phyloP scores from a whole-genome alignment of 2,329 filamentous ascomycete species.

The Monilinia aucupariae region DNA sequence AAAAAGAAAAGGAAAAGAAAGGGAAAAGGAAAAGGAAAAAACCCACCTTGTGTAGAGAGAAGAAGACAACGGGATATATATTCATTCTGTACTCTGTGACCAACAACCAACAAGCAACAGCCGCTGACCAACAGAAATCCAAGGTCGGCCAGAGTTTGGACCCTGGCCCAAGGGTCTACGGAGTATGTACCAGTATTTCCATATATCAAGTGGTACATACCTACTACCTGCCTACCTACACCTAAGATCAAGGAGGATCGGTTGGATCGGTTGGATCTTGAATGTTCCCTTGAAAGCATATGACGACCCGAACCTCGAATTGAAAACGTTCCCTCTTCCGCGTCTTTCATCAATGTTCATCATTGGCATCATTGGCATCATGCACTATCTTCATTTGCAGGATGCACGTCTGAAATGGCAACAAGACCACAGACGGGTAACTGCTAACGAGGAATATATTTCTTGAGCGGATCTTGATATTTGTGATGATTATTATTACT shows the following conservation, averaged over 20 bases:
- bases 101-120: too few species aligned
- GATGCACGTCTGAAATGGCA: background rate
- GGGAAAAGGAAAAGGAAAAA: too few species aligned
- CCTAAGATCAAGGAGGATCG: background rate
- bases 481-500: too few species aligned
- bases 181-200: background rate
- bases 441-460: background rate
- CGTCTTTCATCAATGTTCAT: background rate
- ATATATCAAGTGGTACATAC: background rate
- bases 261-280: too few species aligned
- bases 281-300: background rate
- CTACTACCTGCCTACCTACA: background rate
- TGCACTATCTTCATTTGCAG: background rate
- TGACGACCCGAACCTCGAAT: background rate
- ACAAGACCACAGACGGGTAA: background rate
- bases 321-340: background rate
- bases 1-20: background rate
- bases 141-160: conserved; percentile 4
- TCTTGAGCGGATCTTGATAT: too few species aligned
- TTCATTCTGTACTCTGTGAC: background rate
- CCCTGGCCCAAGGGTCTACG: background rate
- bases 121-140: background rate
- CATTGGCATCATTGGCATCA: conserved; percentile 6
- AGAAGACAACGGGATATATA: background rate
- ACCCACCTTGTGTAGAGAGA: background rate